Evolutionary conservation across 1,284 basidiomycete genomes (phyloP), one percentile per base, ranked within the genome.

Genomic region (Phaffia rhodozyma): DNA sequence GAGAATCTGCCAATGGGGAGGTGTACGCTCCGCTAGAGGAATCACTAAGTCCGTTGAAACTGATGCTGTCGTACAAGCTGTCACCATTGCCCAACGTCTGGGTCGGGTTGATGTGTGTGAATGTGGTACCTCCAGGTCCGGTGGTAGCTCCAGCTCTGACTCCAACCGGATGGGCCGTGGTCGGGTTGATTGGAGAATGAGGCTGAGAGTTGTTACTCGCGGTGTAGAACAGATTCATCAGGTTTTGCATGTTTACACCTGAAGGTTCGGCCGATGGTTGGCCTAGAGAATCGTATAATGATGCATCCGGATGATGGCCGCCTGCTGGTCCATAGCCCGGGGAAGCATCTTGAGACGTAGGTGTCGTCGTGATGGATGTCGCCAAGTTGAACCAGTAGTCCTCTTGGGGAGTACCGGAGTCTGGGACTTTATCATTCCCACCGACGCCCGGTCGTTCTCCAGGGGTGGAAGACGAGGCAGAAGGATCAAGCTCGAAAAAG

Each of bases 51-150:
- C 38, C 34, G 21, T 47, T 48, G 16, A 30, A 27, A 5, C 38
- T 58, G 13, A 16, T 30, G 38, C 16, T 29, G 21, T 30, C 52
- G 34, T 23, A 9, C 32, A 21, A 20, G 34, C 29, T 30, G 56
- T 48, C 50, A 25, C 18, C 43, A n/a, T 32, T 47, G 30, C 84
- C 80, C 61, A 91, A 77, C 57, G 91, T 86, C 74, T 92, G 88
- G 25, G 84, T 85, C 2, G 91, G 90, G 77, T 93, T 88, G 67
- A 93, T 86, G 74, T 89, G 86, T 38, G 89, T 91, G 76, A 84
- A 89, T 4, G 83, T 83, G 58, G 77, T 76, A 30, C 32, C 30
- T 49, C 23, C 21, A 7, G 34, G 50, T 63, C 61, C 30, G 25
- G 67, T 83, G 58, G 77, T 76, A 30, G n/a, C 30, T 55, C 23